A percentile compares a stretch with the other conserved stretches of the same genome.
Evolutionary conservation across 805 yeast genomes (phyloP).

Genomic region (Cyberlindnera maritima): DNA sequence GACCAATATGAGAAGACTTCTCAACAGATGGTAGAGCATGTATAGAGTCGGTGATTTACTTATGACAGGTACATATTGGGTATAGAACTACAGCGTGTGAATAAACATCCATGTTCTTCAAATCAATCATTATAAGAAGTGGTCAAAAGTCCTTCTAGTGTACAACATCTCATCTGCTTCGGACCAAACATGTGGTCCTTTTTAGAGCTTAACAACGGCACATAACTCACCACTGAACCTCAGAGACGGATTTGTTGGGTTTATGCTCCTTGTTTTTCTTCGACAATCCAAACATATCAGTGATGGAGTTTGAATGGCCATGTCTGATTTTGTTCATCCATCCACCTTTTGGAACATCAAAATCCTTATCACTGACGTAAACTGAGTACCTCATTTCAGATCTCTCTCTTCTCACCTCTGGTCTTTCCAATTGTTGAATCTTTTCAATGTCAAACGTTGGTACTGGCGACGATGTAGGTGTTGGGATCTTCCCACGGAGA

Average conservation of each 20-base stretch:
- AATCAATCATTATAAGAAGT: no score
- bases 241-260: conserved; percentile 6
- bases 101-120: no score
- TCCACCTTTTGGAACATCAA: conserved; percentile 12
- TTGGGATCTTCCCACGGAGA: conserved; percentile 10
- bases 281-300: conserved; percentile 8
- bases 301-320: conserved; percentile 6
- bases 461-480: conserved; percentile 9
- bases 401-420: conserved; percentile 9
- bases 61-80: no score
- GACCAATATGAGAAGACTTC: conserved; percentile 24
- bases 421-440: conserved; percentile 8
- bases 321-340: conserved; percentile 14
- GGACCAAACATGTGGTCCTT: neutral
- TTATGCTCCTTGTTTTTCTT: conserved; percentile 9
- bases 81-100: no score
- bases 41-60: no score
- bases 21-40: conserved; percentile 25
- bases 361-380: conserved; percentile 15
- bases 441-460: conserved; percentile 5
- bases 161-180: neutral
- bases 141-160: neutral
- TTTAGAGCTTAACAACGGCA: neutral
- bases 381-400: conserved; percentile 9
- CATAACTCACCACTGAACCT: neutral